Base-by-base conservation (phyloP, 495 filamentous ascomycete species). In the Astrocystis sublimbata region DNA sequence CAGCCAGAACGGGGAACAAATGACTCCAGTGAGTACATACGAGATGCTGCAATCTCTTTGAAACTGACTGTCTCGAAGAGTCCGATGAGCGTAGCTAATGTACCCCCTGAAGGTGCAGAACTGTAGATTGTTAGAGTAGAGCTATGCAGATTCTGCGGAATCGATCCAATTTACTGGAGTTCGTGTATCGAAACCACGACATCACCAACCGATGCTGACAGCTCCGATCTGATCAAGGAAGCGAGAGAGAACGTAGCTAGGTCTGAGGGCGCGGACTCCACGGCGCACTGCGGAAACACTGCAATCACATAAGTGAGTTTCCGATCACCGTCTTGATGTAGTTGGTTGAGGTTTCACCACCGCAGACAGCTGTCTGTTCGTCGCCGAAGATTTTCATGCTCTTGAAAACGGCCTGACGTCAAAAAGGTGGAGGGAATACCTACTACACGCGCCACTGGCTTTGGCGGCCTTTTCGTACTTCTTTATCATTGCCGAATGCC, bases 181-280 rank as follows among this genome's bases (percentile, higher is more conserved):
- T 84, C 83, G 65, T 90, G 81, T 49, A 92, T 72, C 4, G 82
- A 83, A 17, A 87, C 70, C 45, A 85, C 79, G 12, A 91, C 83
- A 50, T 88, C 84, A 26, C 70, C 71, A 1, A 86, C 88, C 7
- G 80, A 77, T 10, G 79, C 77, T 1, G 71, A 70, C 24, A 89
- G 70, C 30, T 84, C 78, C 42, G 87, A 79, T 9, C 86, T 85
- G 52, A 94, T 81, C 45, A 81, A 73, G 24, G 82, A 81, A 35
- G 88, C 86, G 9, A 96, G 77, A 2, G 84, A 75, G 79, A 84
- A 96, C 33, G 91, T 80, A 36, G 92, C 72, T 21, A 97, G 78
- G 74, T 98, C 94, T 0, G 92, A 81, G 0, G 91, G 91, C 1
- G 88, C 91, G 38, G 90, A 93, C 69, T 98, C 94, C 49, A 97